phyloP scores from a whole-genome alignment of 1,139 yeast genomes.

The Yamadazyma buinensis region DNA sequence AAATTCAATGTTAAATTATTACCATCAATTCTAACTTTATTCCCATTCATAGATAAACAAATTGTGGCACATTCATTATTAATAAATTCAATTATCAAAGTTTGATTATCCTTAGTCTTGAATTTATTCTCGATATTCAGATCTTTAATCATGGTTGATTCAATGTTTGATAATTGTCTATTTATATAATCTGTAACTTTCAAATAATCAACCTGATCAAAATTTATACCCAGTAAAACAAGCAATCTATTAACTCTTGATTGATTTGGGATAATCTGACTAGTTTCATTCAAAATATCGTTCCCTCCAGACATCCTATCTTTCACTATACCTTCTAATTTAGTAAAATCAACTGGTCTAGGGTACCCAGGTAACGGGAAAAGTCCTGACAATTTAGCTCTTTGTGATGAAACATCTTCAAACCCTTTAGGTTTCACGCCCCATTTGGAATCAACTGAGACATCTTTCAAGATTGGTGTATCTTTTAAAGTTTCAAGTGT shows the following conservation, averaged over 20 bases:
- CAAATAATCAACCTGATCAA: constrained; percentile 35
- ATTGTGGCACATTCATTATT: constrained; percentile 59
- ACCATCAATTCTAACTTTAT: constrained; percentile 19
- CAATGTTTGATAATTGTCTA: constrained; percentile 35
- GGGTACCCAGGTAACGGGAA: constrained; percentile 77
- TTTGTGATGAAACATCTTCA: constrained; percentile 70
- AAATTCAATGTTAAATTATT: constrained; percentile 25
- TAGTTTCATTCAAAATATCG: constrained; percentile 33
- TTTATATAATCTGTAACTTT: constrained; percentile 43
- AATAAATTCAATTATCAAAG: constrained; percentile 49
- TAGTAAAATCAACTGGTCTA: constrained; percentile 51
- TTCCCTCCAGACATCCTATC: constrained; percentile 39
- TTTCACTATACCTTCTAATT: constrained; percentile 46
- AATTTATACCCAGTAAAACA: constrained; percentile 44
- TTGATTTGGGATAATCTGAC: constrained; percentile 49
- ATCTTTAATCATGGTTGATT: constrained; percentile 17
- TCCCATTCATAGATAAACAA: constrained; percentile 44
- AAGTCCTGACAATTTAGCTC: constrained; percentile 78
- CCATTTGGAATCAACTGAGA: constrained; percentile 60
- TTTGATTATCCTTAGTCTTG: constrained; percentile 33
- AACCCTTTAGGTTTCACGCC: constrained; percentile 73
- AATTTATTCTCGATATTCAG: constrained; percentile 32
- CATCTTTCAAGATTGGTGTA: constrained; percentile 23
- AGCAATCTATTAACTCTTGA: constrained; percentile 51
- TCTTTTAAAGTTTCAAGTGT: constrained; percentile 20